Conservation (phyloP, 208 protist genomes). For the Leishmania tropica region DNA sequence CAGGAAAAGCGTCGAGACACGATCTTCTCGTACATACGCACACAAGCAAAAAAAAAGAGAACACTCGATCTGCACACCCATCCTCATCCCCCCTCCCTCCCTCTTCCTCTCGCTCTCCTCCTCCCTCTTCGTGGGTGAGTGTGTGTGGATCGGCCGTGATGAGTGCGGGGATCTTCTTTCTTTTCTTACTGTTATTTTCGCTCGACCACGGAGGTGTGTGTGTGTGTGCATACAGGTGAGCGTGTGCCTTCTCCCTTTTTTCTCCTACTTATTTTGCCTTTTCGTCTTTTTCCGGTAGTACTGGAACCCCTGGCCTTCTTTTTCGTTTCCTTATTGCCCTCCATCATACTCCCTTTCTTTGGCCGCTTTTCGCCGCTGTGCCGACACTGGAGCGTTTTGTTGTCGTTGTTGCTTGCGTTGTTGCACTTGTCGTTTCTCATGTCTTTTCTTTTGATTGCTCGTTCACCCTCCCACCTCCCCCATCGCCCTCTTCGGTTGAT, state of each 20-base stretch:
- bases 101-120: neutral
- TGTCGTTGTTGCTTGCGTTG: neutral
- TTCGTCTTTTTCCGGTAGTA: neutral
- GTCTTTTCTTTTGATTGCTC: neutral
- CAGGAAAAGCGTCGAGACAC: neutral
- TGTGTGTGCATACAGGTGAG: neutral
- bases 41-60: neutral
- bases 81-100: neutral
- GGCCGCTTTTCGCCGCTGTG: no score
- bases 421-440: neutral
- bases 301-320: neutral
- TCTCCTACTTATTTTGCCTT: neutral
- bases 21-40: neutral
- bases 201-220: no score
- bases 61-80: neutral
- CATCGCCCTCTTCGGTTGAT: neutral
- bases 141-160: neutral
- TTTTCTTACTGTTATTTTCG: neutral
- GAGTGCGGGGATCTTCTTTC: neutral
- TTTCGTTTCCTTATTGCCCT: neutral
- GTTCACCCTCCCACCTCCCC: neutral
- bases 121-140: neutral
- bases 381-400: neutral
- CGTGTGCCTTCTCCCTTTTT: neutral
- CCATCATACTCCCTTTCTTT: neutral